These are phyloP conservation scores for Phaseolus lunatus DNA, from an alignment of 306 rosid species.

Conservation along the genomic window DNA sequence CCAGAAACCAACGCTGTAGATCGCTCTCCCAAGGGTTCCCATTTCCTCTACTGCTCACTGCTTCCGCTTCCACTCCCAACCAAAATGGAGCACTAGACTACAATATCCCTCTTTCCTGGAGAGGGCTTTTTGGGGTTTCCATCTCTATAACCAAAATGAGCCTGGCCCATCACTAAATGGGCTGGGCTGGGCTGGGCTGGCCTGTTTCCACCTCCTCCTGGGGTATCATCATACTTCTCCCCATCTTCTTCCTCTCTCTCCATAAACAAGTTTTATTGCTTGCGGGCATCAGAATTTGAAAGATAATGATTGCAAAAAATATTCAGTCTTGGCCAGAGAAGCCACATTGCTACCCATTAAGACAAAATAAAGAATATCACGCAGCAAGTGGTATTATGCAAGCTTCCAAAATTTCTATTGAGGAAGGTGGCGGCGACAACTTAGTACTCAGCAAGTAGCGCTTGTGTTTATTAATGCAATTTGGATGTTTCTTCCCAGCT, in stretches of 20 bases:
- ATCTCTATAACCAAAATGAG: neutral
- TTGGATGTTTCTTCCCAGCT: constrained; percentile 22
- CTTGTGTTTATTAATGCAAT: constrained; percentile 5
- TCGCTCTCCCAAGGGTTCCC: constrained; percentile 84
- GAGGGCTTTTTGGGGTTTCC: constrained; percentile 48
- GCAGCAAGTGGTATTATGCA: neutral
- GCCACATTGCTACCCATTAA: neutral
- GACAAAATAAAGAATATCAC: neutral
- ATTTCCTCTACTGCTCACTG: constrained; percentile 35
- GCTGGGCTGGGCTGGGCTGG: too few species aligned
- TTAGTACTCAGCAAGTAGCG: neutral
- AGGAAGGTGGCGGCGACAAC: constrained; percentile 2
- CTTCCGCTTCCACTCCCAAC: neutral
- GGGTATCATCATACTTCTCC: too few species aligned
- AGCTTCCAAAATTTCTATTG: neutral
- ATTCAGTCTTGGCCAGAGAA: neutral
- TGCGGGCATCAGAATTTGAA: neutral
- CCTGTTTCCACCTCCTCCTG: too few species aligned
- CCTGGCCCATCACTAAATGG: neutral
- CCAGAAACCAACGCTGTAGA: constrained; percentile 84
- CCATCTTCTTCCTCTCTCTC: too few species aligned
- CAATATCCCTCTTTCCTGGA: constrained; percentile 20
- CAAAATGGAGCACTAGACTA: constrained; percentile 18
- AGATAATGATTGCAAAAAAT: neutral
- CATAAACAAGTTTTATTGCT: too few species aligned